Percentiles rank a stretch among this genome's conserved stretches.
phyloP scores from a whole-genome alignment of 495 filamentous ascomycete genomes.

The Aspergillus sclerotiicarbonarius region DNA sequence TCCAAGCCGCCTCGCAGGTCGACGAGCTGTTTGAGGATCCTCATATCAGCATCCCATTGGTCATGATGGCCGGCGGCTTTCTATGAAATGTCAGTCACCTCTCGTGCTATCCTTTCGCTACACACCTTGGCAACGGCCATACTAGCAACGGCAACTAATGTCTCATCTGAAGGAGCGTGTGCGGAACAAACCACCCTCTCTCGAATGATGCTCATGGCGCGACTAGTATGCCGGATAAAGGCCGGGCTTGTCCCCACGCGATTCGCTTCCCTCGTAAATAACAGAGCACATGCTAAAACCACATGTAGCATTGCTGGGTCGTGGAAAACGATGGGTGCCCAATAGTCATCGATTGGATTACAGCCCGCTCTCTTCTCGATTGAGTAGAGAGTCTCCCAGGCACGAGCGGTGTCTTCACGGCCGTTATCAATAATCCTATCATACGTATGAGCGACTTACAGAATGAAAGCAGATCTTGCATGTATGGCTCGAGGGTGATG shows the following conservation, averaged over 20 bases:
- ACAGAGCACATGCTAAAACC: background rate
- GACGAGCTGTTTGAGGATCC: background rate
- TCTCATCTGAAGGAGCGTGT: conserved; percentile 1
- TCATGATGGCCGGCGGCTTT: background rate
- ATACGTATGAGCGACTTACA: background rate
- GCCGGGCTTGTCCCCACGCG: background rate
- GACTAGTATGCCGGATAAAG: background rate
- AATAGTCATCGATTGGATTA: conserved; percentile 4
- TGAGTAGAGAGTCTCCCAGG: conserved; percentile 4
- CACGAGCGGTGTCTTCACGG: background rate
- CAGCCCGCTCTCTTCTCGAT: conserved; percentile 1
- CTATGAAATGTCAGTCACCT: background rate
- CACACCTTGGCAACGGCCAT: conserved; percentile 4
- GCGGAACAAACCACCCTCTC: background rate
- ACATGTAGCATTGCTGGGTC: conserved; percentile 1
- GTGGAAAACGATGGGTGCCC: background rate
- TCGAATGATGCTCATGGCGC: background rate
- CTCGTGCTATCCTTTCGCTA: background rate
- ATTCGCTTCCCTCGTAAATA: background rate
- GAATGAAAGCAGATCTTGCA: background rate
- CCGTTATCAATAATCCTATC: too few species aligned
- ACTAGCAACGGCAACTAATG: conserved; percentile 2
- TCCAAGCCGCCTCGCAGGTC: background rate
- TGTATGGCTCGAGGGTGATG: conserved; percentile 1
- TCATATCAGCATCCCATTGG: background rate